Evolutionary conservation across 179 eudicot genomes (phyloP).

Genomic region (Silene coronaria): DNA sequence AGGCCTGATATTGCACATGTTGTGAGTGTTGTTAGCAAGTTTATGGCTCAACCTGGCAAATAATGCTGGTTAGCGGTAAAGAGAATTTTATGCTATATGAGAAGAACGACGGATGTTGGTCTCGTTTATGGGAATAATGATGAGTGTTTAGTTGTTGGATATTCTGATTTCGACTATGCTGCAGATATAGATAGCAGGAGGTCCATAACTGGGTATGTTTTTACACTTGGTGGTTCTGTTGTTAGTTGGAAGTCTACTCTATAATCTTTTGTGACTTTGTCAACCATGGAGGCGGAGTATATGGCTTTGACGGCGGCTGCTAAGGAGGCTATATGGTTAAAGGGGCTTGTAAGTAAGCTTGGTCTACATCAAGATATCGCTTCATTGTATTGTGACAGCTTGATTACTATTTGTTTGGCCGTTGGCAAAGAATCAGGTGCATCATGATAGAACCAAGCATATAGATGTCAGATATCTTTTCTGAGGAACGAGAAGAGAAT

Average conservation of each 20-base stretch:
- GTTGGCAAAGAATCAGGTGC: conserved; percentile 19
- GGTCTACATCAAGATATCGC: background rate
- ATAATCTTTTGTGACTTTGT: conserved; percentile 11
- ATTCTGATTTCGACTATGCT: conserved; percentile 11
- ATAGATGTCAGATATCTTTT: conserved; percentile 22
- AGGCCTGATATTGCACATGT: no score
- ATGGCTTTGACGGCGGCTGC: conserved; percentile 7
- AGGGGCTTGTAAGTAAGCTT: background rate
- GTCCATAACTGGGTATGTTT: background rate
- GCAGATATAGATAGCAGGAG: conserved; percentile 16
- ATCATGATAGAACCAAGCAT: conserved; percentile 22
- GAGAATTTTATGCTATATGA: conserved; percentile 6
- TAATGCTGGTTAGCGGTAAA: background rate
- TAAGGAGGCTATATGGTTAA: conserved; percentile 10
- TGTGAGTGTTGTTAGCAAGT: no score
- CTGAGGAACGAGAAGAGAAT: conserved; percentile 7
- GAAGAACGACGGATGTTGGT: background rate
- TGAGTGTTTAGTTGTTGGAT: conserved; percentile 7
- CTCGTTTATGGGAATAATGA: conserved; percentile 1
- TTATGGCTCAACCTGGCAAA: conserved; percentile 1
- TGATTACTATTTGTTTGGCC: conserved; percentile 17
- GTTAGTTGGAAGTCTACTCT: conserved; percentile 17
- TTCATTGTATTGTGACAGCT: conserved; percentile 14
- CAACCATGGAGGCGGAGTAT: conserved; percentile 16
- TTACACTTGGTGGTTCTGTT: no score